Conservation (phyloP, 495 filamentous ascomycete genomes). For the Lophium mytilinum region DNA sequence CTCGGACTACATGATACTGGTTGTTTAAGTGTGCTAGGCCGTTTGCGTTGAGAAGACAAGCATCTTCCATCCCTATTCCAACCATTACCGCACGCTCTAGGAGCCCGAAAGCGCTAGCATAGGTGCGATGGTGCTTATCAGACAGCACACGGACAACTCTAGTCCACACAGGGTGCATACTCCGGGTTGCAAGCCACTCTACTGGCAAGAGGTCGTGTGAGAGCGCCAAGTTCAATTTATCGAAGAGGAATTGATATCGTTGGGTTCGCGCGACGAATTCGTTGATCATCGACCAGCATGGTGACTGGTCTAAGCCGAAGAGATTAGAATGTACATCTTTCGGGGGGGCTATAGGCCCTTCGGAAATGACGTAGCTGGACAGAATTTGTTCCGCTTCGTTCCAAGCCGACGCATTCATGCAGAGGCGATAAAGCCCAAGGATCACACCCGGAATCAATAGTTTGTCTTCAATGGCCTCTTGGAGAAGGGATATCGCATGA, state of each 20-base stretch:
- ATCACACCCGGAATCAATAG: constrained; percentile 7
- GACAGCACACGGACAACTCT: constrained; percentile 10
- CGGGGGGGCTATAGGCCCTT: constrained; percentile 12
- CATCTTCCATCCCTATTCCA: constrained; percentile 12
- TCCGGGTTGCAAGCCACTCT: constrained; percentile 23
- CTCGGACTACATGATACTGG: background rate
- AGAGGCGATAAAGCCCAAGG: constrained; percentile 8
- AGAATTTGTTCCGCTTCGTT: constrained; percentile 21
- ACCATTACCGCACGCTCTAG: constrained; percentile 10
- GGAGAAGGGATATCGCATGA: constrained; percentile 16
- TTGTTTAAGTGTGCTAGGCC: background rate
- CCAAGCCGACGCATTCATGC: constrained; percentile 10
- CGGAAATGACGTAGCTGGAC: background rate
- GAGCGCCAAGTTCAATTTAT: constrained; percentile 17
- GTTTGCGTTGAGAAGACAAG: background rate
- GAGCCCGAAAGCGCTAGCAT: constrained; percentile 8
- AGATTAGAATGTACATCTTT: constrained; percentile 7
- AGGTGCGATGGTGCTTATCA: constrained; percentile 6
- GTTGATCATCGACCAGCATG: constrained; percentile 9
- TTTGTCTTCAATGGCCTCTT: constrained; percentile 17
- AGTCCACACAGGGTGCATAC: constrained; percentile 18
- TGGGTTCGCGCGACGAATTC: constrained; percentile 5
- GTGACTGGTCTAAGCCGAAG: constrained; percentile 8
- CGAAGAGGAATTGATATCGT: constrained; percentile 13
- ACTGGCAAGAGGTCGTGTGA: constrained; percentile 17